Conservation (phyloP, 805 yeast species). For the Hanseniaspora occidentalis region DNA sequence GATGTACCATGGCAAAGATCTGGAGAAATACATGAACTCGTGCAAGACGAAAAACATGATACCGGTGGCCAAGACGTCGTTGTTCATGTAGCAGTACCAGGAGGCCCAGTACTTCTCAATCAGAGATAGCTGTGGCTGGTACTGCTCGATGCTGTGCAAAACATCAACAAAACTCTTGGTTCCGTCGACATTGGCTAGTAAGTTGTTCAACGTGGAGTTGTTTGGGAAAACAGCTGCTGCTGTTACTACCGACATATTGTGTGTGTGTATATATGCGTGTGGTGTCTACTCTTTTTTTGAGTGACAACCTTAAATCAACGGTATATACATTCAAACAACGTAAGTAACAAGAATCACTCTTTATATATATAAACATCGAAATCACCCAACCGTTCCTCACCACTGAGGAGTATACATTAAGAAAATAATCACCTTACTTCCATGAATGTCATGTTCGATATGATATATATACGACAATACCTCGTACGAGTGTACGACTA, state of each 20-base stretch:
- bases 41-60: slow-evolving; percentile 69
- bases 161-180: slow-evolving; percentile 3
- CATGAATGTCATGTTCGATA: no score
- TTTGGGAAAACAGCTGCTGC: slow-evolving; percentile 20
- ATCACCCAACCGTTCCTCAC: no score
- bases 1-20: slow-evolving; percentile 87
- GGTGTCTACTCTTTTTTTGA: neutral
- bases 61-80: slow-evolving; percentile 90
- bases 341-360: no score
- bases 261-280: neutral
- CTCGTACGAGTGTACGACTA: no score
- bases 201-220: slow-evolving; percentile 20
- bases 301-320: neutral
- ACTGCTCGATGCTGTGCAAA: slow-evolving; percentile 23
- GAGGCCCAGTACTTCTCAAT: slow-evolving; percentile 78
- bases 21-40: slow-evolving; percentile 81
- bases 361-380: no score
- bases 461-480: no score
- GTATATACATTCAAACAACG: neutral
- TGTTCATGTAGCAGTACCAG: slow-evolving; percentile 73
- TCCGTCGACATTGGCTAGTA: slow-evolving; percentile 9
- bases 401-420: no score
- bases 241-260: slow-evolving; percentile 12
- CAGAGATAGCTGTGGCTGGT: slow-evolving; percentile 33
- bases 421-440: no score